phyloP scores from a whole-genome alignment of 2,329 filamentous ascomycete genomes.

The Cyclaneusma minus region DNA sequence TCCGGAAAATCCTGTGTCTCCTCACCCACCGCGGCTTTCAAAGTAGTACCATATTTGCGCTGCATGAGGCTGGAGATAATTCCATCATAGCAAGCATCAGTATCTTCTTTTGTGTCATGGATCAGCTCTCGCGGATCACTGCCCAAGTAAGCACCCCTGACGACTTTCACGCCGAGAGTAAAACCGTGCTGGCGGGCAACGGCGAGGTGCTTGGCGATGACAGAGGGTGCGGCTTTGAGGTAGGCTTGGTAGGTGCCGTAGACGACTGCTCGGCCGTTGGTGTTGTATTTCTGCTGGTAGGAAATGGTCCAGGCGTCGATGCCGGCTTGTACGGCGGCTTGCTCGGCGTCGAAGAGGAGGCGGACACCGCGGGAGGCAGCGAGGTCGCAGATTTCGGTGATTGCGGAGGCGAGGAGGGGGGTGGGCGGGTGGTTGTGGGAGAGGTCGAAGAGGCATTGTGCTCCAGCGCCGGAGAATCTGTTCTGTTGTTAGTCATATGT shows the following conservation, averaged over 20 bases:
- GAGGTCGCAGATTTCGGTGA: slow-evolving; percentile 59
- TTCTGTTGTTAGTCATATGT: neutral
- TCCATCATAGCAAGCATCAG: slow-evolving; percentile 57
- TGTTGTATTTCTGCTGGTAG: slow-evolving; percentile 67
- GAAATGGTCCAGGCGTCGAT: slow-evolving; percentile 68
- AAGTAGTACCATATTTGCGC: slow-evolving; percentile 39
- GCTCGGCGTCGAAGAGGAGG: slow-evolving; percentile 77
- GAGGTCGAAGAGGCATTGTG: slow-evolving; percentile 52
- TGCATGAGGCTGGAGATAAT: slow-evolving; percentile 53
- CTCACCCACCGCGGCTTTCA: slow-evolving; percentile 27
- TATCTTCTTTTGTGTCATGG: slow-evolving; percentile 56
- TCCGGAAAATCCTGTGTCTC: slow-evolving; percentile 32
- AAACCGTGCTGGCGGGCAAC: slow-evolving; percentile 43
- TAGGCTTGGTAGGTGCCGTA: slow-evolving; percentile 74
- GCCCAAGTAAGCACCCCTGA: slow-evolving; percentile 59
- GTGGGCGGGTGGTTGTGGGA: slow-evolving; percentile 46
- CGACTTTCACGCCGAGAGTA: slow-evolving; percentile 58
- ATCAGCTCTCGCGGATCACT: slow-evolving; percentile 56
- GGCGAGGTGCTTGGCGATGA: slow-evolving; percentile 43
- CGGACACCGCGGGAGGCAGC: slow-evolving; percentile 54
- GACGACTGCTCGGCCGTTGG: slow-evolving; percentile 45
- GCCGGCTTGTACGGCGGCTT: slow-evolving; percentile 60
- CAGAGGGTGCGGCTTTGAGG: slow-evolving; percentile 43
- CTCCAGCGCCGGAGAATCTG: slow-evolving; percentile 69
- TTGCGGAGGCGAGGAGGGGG: slow-evolving; percentile 48